Evolutionary conservation across 768 basidiomycete genomes (phyloP).

Genomic region (Panaeolus papilionaceus): DNA sequence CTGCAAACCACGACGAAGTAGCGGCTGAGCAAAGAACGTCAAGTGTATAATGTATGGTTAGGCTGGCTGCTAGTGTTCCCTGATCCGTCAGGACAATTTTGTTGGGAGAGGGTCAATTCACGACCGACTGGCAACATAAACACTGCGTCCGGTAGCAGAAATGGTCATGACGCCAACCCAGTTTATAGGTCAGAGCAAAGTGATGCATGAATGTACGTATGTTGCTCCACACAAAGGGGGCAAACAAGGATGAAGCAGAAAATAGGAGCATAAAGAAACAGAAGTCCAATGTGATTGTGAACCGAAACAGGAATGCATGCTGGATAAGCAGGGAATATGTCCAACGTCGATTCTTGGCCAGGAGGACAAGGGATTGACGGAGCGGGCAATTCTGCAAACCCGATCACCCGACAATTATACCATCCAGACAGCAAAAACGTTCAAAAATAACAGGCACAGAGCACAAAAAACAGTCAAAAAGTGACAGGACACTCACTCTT

Average conservation of each 20-base stretch:
- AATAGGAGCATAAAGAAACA: conserved; percentile 15
- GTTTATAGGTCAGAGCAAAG: conserved; percentile 11
- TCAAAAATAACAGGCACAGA: background rate
- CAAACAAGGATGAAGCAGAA: conserved; percentile 16
- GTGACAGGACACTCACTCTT: conserved; percentile 71
- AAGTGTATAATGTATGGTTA: conserved; percentile 1
- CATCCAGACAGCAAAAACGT: background rate
- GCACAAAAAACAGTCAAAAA: conserved; percentile 18
- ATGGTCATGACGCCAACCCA: background rate
- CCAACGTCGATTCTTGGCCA: conserved; percentile 11
- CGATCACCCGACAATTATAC: conserved; percentile 14
- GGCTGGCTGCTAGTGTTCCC: background rate
- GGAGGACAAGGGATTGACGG: conserved; percentile 15
- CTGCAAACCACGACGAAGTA: background rate
- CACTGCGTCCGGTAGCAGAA: background rate
- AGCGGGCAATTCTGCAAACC: conserved; percentile 13
- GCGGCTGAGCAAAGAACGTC: conserved; percentile 5
- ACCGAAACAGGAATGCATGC: conserved; percentile 12
- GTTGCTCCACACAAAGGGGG: conserved; percentile 10
- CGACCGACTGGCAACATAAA: background rate
- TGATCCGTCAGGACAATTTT: conserved; percentile 8
- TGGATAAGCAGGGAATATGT: conserved; percentile 4
- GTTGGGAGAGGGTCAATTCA: background rate
- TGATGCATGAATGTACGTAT: conserved; percentile 14
- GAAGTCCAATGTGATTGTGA: conserved; percentile 12